Evolutionary conservation across 345 rosid genomes (phyloP), one percentile per base, ranked within the genome.

Genomic region (Trapa bicornis): DNA sequence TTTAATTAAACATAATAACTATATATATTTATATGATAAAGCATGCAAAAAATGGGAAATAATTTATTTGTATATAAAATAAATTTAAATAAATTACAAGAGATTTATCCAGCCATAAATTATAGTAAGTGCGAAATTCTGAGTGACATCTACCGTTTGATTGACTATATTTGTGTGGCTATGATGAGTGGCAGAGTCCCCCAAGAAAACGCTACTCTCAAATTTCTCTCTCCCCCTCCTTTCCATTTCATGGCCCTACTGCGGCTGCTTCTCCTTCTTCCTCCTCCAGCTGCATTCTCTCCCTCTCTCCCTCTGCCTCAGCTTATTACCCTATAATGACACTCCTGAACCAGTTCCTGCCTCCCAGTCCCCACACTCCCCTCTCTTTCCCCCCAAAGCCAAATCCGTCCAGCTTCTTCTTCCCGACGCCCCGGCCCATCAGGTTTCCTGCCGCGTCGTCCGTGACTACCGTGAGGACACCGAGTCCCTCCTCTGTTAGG

Each of bases 271-370:
- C 67, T 37, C 45, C 56, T 39, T 56, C 43, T 32, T 37, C 53
- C 52, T 61, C 45, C 52, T 67, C n/a, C 62, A 43, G 9, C 12
- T 42, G 47, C 22, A 57, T 12, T 12, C 65, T 37, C 57, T 16
- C 47, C 14, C 3, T 47, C 12, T 52, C 58, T 29, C 65, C 64
- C 39, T 41, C 43, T 8, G 7, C 43, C 0, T 41, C 0, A 41
- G 7, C 43, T 41, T 41, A 41, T 10, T 22, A 22, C 29, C 38
- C 11, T 32, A 58, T 38, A 32, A 58, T 62, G 52, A 2, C 72
- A 4, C 72, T 16, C 36, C 22, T 38, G 2, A 41, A 56, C 32
- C 41, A 67, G 78, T 58, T 58, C 33, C 78, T 82, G 74, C 78
- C 52, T 68, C 66, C 29, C 29, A 22, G 29, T 22, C 29, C 4